Evolutionary conservation across 1,284 basidiomycete species (phyloP).

Genomic region (Coniferiporia weirii): DNA sequence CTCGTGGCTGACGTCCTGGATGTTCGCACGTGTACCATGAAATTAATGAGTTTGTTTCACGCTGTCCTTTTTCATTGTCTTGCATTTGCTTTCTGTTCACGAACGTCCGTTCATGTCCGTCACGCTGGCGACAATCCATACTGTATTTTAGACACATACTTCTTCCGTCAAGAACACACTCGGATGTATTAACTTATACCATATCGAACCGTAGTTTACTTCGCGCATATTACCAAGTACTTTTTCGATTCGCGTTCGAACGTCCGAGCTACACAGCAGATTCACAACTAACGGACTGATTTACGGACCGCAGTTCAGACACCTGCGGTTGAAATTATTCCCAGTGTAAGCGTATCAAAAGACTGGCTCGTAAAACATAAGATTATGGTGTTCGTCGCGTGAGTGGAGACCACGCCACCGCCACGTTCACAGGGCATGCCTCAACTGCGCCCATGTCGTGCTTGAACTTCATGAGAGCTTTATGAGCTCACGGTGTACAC

Average conservation of each 20-base stretch:
- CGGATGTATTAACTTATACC: background rate
- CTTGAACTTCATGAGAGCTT: no score
- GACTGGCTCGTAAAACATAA: no score
- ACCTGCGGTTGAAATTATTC: no score
- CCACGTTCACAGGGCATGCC: no score
- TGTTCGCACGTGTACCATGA: slow-evolving; percentile 17
- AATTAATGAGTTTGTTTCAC: background rate
- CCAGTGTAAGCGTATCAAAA: no score
- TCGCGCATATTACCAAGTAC: background rate
- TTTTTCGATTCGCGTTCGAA: background rate
- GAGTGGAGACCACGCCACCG: no score
- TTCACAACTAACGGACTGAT: no score
- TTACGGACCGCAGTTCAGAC: no score
- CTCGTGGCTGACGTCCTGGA: slow-evolving; percentile 18
- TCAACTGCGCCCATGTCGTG: no score
- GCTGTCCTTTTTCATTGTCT: background rate
- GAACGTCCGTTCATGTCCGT: background rate
- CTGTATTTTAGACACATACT: background rate
- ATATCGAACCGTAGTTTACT: background rate
- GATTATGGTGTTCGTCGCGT: no score
- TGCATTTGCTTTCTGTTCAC: background rate
- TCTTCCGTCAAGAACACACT: background rate
- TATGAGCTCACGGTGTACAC: no score
- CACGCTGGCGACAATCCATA: background rate
- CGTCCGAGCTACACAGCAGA: background rate